A percentile compares a stretch with the other conserved stretches of the same genome.
Conservation (phyloP, 2,329 filamentous ascomycete genomes). For the Talaromyces albobiverticillius region DNA sequence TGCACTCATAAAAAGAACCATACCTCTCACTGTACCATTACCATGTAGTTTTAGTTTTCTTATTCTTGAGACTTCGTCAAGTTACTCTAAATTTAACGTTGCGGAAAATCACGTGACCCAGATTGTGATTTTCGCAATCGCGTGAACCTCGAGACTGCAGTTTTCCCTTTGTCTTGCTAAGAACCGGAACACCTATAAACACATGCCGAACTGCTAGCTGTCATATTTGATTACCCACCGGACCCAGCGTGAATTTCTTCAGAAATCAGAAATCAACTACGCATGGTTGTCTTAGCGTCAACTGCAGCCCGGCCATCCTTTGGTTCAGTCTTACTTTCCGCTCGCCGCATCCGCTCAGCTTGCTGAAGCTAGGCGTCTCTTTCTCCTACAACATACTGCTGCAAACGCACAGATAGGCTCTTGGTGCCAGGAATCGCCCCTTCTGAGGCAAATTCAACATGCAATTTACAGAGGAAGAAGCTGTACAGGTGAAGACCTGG, state of each 20-base stretch:
- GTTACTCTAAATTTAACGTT: background rate
- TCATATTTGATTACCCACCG: background rate
- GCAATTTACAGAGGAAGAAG: constrained; percentile 55
- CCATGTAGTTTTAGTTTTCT: background rate
- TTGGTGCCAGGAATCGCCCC: background rate
- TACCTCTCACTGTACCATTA: background rate
- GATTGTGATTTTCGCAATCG: constrained; percentile 5
- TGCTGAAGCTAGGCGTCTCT: background rate
- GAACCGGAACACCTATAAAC: background rate
- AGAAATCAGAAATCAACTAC: background rate
- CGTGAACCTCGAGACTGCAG: background rate
- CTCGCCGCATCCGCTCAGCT: background rate
- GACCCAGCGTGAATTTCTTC: background rate
- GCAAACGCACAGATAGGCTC: background rate
- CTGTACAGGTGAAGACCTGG: constrained; percentile 55
- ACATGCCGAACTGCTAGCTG: background rate
- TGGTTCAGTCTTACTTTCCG: background rate
- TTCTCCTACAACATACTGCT: background rate
- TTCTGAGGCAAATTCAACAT: constrained; percentile 31
- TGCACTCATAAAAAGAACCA: constrained; percentile 5
- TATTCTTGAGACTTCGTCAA: background rate
- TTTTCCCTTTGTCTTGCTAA: background rate
- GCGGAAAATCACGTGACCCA: constrained; percentile 7
- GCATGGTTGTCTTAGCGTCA: background rate
- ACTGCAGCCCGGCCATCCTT: background rate